A percentile compares a stretch with the other conserved stretches of the same genome.
phyloP scores from a whole-genome alignment of 2,329 filamentous ascomycete species.

The Aureobasidium sp. region DNA sequence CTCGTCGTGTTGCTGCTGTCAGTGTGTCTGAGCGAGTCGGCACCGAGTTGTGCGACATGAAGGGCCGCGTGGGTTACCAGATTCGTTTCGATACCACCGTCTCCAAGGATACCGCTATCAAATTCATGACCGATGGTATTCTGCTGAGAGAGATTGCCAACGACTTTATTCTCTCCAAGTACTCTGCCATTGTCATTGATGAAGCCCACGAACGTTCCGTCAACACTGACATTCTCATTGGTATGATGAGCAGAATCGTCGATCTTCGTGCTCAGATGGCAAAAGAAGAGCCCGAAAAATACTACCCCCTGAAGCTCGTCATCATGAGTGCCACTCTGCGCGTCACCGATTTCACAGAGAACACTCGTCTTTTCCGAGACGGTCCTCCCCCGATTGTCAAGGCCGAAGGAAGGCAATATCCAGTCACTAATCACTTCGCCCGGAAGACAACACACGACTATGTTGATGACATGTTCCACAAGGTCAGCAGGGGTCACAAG shows the following conservation, averaged over 20 bases:
- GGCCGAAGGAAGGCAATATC: slow-evolving; percentile 84
- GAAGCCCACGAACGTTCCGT: slow-evolving; percentile 96
- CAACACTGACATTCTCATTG: slow-evolving; percentile 97
- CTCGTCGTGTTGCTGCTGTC: slow-evolving; percentile 86
- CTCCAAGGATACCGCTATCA: slow-evolving; percentile 74
- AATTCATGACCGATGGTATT: slow-evolving; percentile 99
- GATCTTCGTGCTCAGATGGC: slow-evolving; percentile 71
- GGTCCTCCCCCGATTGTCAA: slow-evolving; percentile 74
- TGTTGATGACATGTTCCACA: slow-evolving; percentile 80
- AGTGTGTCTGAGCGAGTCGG: slow-evolving; percentile 92
- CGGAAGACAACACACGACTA: slow-evolving; percentile 79
- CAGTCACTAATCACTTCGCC: slow-evolving; percentile 84
- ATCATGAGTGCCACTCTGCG: slow-evolving; percentile 97
- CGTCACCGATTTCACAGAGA: slow-evolving; percentile 84
- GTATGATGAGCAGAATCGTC: slow-evolving; percentile 90
- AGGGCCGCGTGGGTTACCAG: slow-evolving; percentile 74
- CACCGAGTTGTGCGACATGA: slow-evolving; percentile 72
- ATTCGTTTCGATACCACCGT: slow-evolving; percentile 90
- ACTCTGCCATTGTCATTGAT: slow-evolving; percentile 90
- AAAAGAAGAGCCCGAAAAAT: slow-evolving; percentile 61
- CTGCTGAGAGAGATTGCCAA: slow-evolving; percentile 83
- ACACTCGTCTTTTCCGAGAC: slow-evolving; percentile 67
- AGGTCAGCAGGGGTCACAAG: slow-evolving; percentile 77
- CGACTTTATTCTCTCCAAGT: slow-evolving; percentile 81
- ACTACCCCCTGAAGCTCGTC: slow-evolving; percentile 74